Base-by-base conservation (phyloP, 23 red algal species). In the Agarophyton chilense region DNA sequence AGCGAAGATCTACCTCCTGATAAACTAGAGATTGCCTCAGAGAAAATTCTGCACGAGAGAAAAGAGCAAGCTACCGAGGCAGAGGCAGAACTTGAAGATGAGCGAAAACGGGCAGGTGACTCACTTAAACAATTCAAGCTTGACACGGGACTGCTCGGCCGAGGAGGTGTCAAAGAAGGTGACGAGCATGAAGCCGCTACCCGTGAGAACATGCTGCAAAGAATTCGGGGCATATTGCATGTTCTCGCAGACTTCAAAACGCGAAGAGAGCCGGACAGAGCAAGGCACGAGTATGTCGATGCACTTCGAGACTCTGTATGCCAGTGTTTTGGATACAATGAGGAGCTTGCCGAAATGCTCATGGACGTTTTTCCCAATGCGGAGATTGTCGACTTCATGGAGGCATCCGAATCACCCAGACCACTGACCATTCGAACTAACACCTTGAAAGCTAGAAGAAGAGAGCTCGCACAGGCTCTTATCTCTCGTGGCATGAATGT, bases 401-500 rank as follows among this genome's bases (percentile, higher is more conserved):
- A 99, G 65, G 97, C 97, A 34, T 94, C 86, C 40, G 97, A 99
- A 60, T 76, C 81, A 24, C 97, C 97, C 35, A 72, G 97, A 41
- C 97, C 97, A 3, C 41, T 99, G 26, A 94, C 93, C 10, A 96
- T 99, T 31, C 88, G 97, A 61, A 94, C 93, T 28, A 99, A 99
- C 50, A 96, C 89, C 22, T 68, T 99, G 31, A 96, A 87, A 60
- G 73, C 72, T 19, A 78, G 94, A 40, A 57, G 97, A 72, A 88
- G 93, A 39, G 85, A 95, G 42, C 87, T 99, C 44, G 97, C 97
- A 51, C 78, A 94, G 81, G 93, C 93, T 24, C 93, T 99, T 47
- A 99, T 99, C 56, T 75, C 90, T 21, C 88, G 97, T 17, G 97
- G 97, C 41, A 89, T 96, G 90, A 99, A 99, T 72, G 93, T 99